Evolutionary conservation across 148 eudicot genomes (phyloP), one percentile per base, ranked within the genome.

Genomic region (Rhododendron ovatum): DNA sequence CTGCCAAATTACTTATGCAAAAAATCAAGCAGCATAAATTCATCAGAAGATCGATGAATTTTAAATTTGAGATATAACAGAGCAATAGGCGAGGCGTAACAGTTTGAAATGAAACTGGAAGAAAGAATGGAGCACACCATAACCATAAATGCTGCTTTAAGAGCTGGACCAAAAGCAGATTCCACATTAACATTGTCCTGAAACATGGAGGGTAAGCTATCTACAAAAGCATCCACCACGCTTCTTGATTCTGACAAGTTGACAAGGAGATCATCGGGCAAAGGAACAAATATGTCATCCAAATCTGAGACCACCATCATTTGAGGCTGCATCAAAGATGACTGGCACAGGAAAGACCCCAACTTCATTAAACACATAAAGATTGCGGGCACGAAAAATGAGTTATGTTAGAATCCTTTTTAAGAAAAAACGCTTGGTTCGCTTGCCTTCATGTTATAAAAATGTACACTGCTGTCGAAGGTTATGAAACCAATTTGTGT

Each of bases 111-210:
- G 28, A 48, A 26, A n/a, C 67, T 33, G 39, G 63, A 47, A 28
- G 20, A 74, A 76, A 39, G 47, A 82, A 81, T 65, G 65, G 30
- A 83, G 88, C 95, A 75, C 78, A 97, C 99, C 99, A 97, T 94
- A 87, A 97, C 94, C 98, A 94, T 93, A 89, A 87, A 93, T 76
- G 96, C 95, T 73, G 99, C 95, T 91, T 93, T 97, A 86, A 97
- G 96, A 91, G 99, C 98, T 74, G 99, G 99, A 85, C 99, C 99
- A 89, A 97, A 97, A 78, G 99, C 98, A 86, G 99, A 97, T 91
- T 97, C 99, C 41, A 94, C 94, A 89, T 95, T 95, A 87, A 90
- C 74, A 75, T 91, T 97, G 85, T 89, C 96, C 90, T 92, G 95
- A 89, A 97, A 97, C 98, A 97, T 94, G 84, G 98, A 86, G 37